Base-by-base conservation (phyloP, 129 eudicot species). In the Deinandra increscens region DNA sequence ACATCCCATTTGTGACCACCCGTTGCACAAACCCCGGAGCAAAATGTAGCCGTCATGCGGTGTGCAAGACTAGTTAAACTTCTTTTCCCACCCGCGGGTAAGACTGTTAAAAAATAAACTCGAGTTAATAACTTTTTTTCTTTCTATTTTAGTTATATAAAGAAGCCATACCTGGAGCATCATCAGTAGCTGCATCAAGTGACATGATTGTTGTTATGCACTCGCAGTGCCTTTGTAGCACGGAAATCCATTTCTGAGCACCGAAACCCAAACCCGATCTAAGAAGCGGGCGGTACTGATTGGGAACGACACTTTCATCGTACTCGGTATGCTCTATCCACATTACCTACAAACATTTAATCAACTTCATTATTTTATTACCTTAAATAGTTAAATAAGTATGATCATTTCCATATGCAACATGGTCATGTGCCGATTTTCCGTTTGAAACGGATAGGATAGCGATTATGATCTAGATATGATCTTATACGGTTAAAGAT, bases 301-400 rank as follows among this genome's bases (percentile, higher is more conserved):
- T 79, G 42, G 85, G 93, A 67, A 88, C 82, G 8, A 34, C 76
- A 69, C 60, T 76, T 55, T 88, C 96, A 29, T 88, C 88, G 31
- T 88, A 91, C 80, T 91, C 96, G 1, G 76, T 70, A 64, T 91
- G 96, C 78, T 91, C 97, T 44, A 91, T 68, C 97, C 97, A 91
- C 15, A 80, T 85, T 20, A 88, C 88, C 96, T 91, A 87, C 71
- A 79, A 20, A 19, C 20, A 49, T 63, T 18, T 26, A 3, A 26
- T 50, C 36, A n/a, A 19, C 3, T 50, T 19, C 0, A 10, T n/a
- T 4, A 39, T 36, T 49, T 13, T 22, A 13, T 36, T 5, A 18
- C 42, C 3, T 8, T 55, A 1, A 26, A 26, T 3, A 26, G 3
- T 8, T 55, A 1, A 26, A 26, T 3, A 26, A 26, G 31, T 26